These are phyloP conservation scores for Fusarium verrucosum DNA, from an alignment of 2,329 filamentous ascomycete genomes.

Conservation along the genomic window DNA sequence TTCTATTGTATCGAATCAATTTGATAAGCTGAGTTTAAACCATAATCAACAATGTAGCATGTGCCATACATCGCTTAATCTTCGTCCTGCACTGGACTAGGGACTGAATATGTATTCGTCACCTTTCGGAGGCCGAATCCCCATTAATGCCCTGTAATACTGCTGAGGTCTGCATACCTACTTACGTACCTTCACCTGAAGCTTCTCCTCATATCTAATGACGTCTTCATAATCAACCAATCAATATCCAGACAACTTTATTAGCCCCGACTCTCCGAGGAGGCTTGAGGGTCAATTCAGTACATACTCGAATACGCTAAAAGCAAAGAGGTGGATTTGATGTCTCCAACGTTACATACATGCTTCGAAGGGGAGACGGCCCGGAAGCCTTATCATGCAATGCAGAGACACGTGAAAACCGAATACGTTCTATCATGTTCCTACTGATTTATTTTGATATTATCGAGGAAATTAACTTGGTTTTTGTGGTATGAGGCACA, in stretches of 20 bases:
- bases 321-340: not conserved
- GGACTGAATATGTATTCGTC: conserved; percentile 15
- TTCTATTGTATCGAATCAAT: not conserved
- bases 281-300: not conserved
- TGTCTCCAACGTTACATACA: not conserved
- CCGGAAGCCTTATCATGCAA: not conserved
- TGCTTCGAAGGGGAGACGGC: not conserved
- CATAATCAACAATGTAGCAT: not conserved
- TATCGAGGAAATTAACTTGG: not conserved
- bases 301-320: not conserved
- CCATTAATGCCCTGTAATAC: not conserved
- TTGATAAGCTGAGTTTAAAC: not conserved
- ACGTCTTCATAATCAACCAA: conserved; percentile 19
- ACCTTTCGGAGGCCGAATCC: not conserved
- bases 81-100: not conserved
- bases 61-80: conserved; percentile 8
- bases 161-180: not conserved
- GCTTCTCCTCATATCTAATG: conserved; percentile 24
- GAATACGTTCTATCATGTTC: not conserved
- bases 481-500: not conserved
- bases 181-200: not conserved
- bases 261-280: not conserved
- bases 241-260: conserved; percentile 1
- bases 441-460: not conserved
- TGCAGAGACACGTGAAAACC: not conserved